phyloP scores from a whole-genome alignment of 176 grass and related monocot genomes.

The Rhipidocladum racemiflorum region DNA sequence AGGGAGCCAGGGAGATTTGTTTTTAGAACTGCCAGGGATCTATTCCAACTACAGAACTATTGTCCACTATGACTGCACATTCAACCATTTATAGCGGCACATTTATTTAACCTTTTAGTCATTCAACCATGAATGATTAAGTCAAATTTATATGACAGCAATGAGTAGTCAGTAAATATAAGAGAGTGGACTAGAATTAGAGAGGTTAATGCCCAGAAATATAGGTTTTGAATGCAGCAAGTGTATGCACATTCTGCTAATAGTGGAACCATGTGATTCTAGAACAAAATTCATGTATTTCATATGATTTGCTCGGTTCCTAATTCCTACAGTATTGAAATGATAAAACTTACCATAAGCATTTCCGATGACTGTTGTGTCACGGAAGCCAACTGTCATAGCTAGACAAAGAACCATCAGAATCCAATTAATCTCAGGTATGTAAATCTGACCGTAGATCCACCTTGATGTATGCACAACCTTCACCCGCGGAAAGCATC shows the following conservation, averaged over 20 bases:
- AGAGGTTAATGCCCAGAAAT: not conserved
- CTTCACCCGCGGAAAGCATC: slow-evolving; percentile 74
- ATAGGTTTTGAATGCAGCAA: not conserved
- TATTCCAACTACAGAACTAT: not conserved
- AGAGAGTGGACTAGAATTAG: not conserved
- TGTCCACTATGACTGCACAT: not conserved
- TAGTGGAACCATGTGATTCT: not conserved
- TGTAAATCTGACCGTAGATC: slow-evolving; percentile 80
- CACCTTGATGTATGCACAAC: slow-evolving; percentile 80
- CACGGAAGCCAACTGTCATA: slow-evolving; percentile 53
- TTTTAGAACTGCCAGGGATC: not conserved
- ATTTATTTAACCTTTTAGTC: not conserved
- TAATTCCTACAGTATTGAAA: not conserved
- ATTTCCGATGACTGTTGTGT: slow-evolving; percentile 63
- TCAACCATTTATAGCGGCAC: not conserved
- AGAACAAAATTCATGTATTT: not conserved
- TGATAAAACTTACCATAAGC: slow-evolving; percentile 67
- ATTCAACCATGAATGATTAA: not conserved
- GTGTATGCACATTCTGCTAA: not conserved
- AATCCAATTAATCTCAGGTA: slow-evolving; percentile 86
- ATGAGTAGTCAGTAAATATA: not conserved
- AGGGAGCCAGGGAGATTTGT: too few species aligned
- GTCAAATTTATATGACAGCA: not conserved
- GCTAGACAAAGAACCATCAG: slow-evolving; percentile 74
- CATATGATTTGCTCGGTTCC: not conserved